Evolutionary conservation across 192 early-diverging fungal genomes (phyloP).

Genomic region (Coemansia sp.): DNA sequence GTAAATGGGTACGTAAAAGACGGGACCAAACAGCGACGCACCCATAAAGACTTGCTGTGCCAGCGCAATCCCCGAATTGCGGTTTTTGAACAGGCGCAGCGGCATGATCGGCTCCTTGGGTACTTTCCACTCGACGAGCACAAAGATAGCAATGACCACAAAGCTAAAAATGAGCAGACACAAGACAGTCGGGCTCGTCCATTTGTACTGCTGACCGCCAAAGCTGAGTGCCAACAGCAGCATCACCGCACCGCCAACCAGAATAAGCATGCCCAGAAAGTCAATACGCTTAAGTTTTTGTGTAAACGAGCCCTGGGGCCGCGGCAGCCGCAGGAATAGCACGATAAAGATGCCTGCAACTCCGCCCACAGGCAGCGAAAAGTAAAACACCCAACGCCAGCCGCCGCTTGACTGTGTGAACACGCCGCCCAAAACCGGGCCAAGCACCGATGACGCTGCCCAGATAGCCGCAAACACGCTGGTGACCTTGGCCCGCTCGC

Average conservation of each 20-base stretch:
- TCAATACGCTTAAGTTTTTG: conserved; percentile 64
- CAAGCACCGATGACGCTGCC: conserved; percentile 57
- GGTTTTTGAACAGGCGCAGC: conserved; percentile 56
- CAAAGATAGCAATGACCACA: conserved; percentile 56
- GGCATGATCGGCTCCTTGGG: conserved; percentile 67
- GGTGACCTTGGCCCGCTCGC: conserved; percentile 62
- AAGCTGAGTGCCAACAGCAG: conserved; percentile 70
- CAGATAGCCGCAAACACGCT: conserved; percentile 58
- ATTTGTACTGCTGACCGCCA: conserved; percentile 72
- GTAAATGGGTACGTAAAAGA: conserved; percentile 64
- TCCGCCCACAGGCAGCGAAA: conserved; percentile 51
- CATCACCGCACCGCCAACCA: conserved; percentile 59
- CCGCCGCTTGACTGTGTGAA: conserved; percentile 49
- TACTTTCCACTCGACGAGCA: conserved; percentile 53
- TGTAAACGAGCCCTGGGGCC: conserved; percentile 25
- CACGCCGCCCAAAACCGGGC: conserved; percentile 60
- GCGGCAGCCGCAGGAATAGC: conserved; percentile 36
- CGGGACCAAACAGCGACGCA: conserved; percentile 54
- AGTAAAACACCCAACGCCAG: conserved; percentile 61
- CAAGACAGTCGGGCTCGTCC: conserved; percentile 65
- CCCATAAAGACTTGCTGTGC: conserved; percentile 28
- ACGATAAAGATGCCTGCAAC: conserved; percentile 43
- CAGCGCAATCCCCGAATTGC: conserved; percentile 31
- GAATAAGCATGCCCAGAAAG: conserved; percentile 58
- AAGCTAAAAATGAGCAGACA: conserved; percentile 54